Percentiles rank a stretch among this genome's conserved stretches.
Conservation (phyloP, 768 basidiomycete genomes). For the Hericium alpestre region DNA sequence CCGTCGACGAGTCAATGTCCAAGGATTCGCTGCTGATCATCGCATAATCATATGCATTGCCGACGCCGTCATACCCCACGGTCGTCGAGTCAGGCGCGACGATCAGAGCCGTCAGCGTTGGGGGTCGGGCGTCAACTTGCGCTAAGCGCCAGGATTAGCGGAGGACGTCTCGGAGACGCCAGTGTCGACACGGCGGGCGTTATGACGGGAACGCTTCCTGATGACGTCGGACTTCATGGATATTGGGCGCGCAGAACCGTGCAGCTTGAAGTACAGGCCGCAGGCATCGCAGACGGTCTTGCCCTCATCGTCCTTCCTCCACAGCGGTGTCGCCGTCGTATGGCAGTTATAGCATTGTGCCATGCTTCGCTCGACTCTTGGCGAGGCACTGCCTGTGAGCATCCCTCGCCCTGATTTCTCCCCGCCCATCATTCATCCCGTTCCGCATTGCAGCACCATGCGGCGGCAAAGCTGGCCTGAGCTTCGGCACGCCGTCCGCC, state of each 20-base stretch:
- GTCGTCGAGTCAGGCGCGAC: constrained; percentile 65
- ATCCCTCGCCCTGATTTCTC: constrained; percentile 56
- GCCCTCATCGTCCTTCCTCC: constrained; percentile 87
- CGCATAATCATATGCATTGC: constrained; percentile 28
- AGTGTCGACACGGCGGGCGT: constrained; percentile 47
- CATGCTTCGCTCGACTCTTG: constrained; percentile 63
- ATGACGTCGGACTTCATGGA: constrained; percentile 90
- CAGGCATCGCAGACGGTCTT: constrained; percentile 88
- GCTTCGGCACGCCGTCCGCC: no score
- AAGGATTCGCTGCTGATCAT: constrained; percentile 39
- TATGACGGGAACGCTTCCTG: constrained; percentile 76
- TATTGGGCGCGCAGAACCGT: constrained; percentile 77
- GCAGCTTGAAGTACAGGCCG: constrained; percentile 76
- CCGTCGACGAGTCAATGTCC: constrained; percentile 26
- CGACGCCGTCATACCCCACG: constrained; percentile 33
- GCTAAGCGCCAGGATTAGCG: constrained; percentile 62
- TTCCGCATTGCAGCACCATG: no score
- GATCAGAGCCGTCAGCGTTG: constrained; percentile 36
- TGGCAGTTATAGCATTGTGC: constrained; percentile 87
- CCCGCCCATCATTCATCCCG: no score
- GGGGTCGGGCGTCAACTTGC: constrained; percentile 68
- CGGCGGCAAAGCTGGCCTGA: no score
- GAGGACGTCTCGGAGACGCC: constrained; percentile 55
- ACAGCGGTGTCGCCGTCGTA: constrained; percentile 79
- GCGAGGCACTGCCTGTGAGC: constrained; percentile 52